Conservation (phyloP, 495 filamentous ascomycete species). For the Aspergillus cavernicola region DNA sequence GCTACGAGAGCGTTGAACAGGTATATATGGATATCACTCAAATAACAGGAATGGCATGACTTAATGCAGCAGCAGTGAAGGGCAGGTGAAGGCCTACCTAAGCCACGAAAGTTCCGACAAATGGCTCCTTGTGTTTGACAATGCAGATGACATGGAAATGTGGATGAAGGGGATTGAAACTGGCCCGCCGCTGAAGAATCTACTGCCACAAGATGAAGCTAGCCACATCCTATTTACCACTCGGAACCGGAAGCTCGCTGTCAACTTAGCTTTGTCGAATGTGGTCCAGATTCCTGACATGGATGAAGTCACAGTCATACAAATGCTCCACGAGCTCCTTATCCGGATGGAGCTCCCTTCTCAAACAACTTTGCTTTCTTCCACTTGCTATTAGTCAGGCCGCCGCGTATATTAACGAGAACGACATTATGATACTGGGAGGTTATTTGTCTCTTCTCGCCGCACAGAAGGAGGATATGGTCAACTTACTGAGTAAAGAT, state of each 20-base stretch:
- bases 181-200: not conserved
- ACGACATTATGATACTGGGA: conserved; percentile 14
- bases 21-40: not conserved
- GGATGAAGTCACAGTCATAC: too few species aligned
- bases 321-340: too few species aligned
- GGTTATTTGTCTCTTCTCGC: conserved; percentile 43
- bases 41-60: too few species aligned
- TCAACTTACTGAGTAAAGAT: conserved; percentile 43
- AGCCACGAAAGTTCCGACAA: not conserved
- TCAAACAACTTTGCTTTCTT: conserved; percentile 1
- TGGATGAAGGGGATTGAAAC: not conserved
- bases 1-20: not conserved
- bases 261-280: too few species aligned
- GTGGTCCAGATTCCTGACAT: too few species aligned
- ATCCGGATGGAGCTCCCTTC: too few species aligned
- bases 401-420: not conserved
- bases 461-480: conserved; percentile 39
- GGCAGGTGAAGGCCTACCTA: not conserved
- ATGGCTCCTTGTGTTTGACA: conserved; percentile 1
- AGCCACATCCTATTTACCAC: not conserved
- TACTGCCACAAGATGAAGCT: not conserved
- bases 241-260: too few species aligned
- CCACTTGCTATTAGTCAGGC: not conserved
- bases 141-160: not conserved
- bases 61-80: too few species aligned